Evolutionary conservation across 495 filamentous ascomycete genomes (phyloP).

Genomic region (Trichoderma reesei): DNA sequence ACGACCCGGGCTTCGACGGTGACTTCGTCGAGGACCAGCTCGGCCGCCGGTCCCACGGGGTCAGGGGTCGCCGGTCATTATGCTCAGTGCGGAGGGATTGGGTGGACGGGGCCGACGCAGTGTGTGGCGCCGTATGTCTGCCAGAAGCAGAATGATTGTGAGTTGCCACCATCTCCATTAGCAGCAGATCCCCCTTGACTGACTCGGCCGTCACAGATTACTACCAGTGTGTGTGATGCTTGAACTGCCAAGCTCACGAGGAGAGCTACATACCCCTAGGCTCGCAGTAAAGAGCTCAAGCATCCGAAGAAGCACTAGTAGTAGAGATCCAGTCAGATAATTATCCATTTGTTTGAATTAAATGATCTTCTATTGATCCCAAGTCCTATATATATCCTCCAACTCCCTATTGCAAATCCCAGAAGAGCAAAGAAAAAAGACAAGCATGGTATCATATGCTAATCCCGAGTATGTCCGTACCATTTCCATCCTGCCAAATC

Average conservation of each 20-base stretch:
- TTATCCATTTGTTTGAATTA: not conserved
- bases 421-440: not conserved
- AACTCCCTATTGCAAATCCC: not conserved
- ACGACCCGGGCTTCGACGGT: constrained; percentile 1
- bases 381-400: not conserved
- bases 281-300: no score
- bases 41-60: constrained; percentile 1
- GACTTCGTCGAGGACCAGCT: constrained; percentile 12
- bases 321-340: not conserved
- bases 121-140: not conserved
- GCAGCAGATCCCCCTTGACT: no score
- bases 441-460: not conserved
- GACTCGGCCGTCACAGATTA: no score
- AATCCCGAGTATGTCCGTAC: not conserved
- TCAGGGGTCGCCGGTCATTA: constrained; percentile 15
- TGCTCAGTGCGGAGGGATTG: constrained; percentile 20
- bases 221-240: no score
- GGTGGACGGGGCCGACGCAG: not conserved
- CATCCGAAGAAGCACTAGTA: not conserved
- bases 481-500: no score
- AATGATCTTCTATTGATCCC: not conserved
- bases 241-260: no score
- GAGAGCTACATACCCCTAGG: no score
- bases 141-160: not conserved
- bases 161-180: not conserved